These are phyloP conservation scores for Spironucleus salmonicida DNA, from an alignment of 208 protist species.

Conservation along the genomic window DNA sequence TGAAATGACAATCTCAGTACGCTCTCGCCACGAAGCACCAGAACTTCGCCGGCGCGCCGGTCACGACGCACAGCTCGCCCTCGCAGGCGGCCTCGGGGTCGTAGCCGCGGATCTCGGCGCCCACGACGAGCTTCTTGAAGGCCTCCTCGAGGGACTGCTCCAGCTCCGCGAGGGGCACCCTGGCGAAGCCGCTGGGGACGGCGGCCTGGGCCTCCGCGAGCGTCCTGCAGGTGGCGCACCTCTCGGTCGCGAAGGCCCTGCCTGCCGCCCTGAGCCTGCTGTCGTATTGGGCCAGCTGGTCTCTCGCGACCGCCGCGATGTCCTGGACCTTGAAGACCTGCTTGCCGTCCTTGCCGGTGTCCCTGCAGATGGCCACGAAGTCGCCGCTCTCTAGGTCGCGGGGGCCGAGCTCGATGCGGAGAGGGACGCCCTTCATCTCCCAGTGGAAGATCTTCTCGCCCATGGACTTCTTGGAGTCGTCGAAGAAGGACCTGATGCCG, in stretches of 20 bases:
- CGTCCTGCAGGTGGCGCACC: not conserved
- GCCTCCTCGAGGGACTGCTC: slow-evolving; percentile 37
- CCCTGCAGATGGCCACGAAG: slow-evolving; percentile 34
- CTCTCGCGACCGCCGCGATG: not conserved
- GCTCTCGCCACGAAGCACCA: slow-evolving; percentile 42
- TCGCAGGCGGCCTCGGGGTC: slow-evolving; percentile 32
- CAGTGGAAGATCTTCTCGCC: slow-evolving; percentile 48
- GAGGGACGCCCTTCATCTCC: slow-evolving; percentile 51
- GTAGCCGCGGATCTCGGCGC: slow-evolving; percentile 43
- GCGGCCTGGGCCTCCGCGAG: slow-evolving; percentile 31
- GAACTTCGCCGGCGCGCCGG: slow-evolving; percentile 39
- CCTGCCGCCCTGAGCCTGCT: not conserved
- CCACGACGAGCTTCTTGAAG: slow-evolving; percentile 36
- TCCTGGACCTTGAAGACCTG: not conserved
- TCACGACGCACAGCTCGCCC: slow-evolving; percentile 39
- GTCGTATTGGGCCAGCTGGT: not conserved
- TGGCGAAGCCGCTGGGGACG: slow-evolving; percentile 34
- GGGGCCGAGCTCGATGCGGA: slow-evolving; percentile 46
- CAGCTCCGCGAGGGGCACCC: slow-evolving; percentile 42
- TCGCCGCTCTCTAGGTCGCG: slow-evolving; percentile 39
- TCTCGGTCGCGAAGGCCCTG: slow-evolving; percentile 27
- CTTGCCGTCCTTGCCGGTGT: slow-evolving; percentile 39
- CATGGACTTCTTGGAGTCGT: slow-evolving; percentile 31
- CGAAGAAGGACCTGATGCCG: slow-evolving; percentile 34
- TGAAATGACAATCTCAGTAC: not conserved